phyloP scores from a whole-genome alignment of 257 asterid genomes.

The Primulina eburnea region DNA sequence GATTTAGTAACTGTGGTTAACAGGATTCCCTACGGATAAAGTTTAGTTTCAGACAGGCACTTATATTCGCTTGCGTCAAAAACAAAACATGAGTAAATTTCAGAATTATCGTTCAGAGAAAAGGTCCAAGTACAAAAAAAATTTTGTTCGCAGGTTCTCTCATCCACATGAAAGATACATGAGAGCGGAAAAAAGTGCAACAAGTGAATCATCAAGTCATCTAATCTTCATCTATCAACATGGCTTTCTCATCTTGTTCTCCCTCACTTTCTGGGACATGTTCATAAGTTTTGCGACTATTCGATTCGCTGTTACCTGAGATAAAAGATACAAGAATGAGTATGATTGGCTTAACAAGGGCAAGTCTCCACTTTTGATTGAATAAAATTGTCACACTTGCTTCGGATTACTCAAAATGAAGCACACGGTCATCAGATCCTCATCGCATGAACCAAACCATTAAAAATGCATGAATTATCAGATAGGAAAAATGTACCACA shows the following conservation, averaged over 20 bases:
- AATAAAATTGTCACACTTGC: neutral
- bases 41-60: neutral
- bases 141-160: no score
- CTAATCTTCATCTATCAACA: neutral
- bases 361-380: neutral
- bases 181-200: neutral
- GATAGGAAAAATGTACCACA: constrained; percentile 28
- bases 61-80: neutral
- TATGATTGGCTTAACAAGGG: neutral
- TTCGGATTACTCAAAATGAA: no score
- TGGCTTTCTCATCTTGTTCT: constrained; percentile 17
- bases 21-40: neutral
- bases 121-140: neutral
- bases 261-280: constrained; percentile 19
- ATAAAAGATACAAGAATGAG: neutral
- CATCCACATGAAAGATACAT: no score
- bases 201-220: neutral
- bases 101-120: neutral
- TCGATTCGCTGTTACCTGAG: constrained; percentile 35
- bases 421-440: neutral
- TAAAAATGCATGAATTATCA: constrained; percentile 7
- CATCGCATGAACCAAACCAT: neutral
- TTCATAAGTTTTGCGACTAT: constrained; percentile 21
- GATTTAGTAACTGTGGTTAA: neutral
- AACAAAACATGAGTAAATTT: no score